These are phyloP conservation scores for Chaetoceros muelleri DNA, from an alignment of 108 stramenopile genomes.

Conservation along the genomic window DNA sequence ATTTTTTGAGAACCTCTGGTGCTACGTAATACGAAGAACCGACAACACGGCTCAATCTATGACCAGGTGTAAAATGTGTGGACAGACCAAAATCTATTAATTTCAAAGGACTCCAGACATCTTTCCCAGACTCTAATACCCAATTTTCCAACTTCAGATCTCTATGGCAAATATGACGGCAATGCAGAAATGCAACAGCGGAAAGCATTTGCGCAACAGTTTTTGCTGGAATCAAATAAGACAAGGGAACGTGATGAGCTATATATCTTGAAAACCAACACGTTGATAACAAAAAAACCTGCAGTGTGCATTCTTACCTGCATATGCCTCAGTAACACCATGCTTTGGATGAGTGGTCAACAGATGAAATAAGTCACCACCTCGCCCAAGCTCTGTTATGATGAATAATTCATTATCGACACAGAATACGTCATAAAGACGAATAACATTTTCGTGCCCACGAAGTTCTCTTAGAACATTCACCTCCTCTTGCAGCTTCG, in stretches of 20 bases:
- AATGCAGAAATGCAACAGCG: conserved; percentile 92
- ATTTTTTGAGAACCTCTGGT: conserved; percentile 95
- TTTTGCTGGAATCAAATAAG: conserved; percentile 34
- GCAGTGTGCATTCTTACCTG: no score
- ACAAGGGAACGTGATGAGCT: background rate
- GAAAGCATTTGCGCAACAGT: conserved; percentile 88
- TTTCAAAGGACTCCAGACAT: conserved; percentile 86
- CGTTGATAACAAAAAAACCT: conserved; percentile 10
- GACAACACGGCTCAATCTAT: conserved; percentile 76
- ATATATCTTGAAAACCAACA: no score
- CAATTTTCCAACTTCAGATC: conserved; percentile 93
- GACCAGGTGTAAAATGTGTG: conserved; percentile 83
- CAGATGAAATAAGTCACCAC: conserved; percentile 85
- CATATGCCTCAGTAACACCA: conserved; percentile 86
- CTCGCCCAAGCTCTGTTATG: conserved; percentile 84
- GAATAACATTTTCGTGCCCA: conserved; percentile 69
- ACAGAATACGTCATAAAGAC: conserved; percentile 70
- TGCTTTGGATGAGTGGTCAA: conserved; percentile 88
- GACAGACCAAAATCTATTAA: conserved; percentile 94
- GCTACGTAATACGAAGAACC: conserved; percentile 95
- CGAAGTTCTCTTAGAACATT: conserved; percentile 80
- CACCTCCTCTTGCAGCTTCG: conserved; percentile 87
- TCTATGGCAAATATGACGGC: conserved; percentile 80
- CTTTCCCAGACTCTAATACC: conserved; percentile 86
- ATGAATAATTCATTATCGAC: conserved; percentile 69